phyloP scores from a whole-genome alignment of 1,284 basidiomycete species.

The Cryptococcus amylolentus region DNA sequence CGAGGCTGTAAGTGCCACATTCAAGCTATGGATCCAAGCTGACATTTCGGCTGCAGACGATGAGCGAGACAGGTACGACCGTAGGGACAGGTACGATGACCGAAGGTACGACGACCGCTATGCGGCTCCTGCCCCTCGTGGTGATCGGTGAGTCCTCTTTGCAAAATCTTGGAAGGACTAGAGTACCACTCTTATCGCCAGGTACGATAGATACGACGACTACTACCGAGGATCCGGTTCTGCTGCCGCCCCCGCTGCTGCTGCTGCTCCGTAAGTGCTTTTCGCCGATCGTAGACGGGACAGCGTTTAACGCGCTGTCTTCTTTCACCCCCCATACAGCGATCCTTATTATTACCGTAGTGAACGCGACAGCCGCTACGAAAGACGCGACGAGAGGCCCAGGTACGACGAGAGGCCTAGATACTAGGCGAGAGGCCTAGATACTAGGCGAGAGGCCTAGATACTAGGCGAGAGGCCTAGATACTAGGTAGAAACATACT shows the following conservation, averaged over 20 bases:
- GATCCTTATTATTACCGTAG: constrained; percentile 51
- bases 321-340: constrained; percentile 10
- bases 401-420: constrained; percentile 35
- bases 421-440: no score
- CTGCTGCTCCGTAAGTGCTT: constrained; percentile 28
- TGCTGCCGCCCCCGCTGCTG: no score
- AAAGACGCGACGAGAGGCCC: constrained; percentile 22
- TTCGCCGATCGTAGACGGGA: constrained; percentile 9
- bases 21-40: background rate
- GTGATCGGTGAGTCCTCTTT: constrained; percentile 4
- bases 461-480: constrained; percentile 36
- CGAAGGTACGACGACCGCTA: constrained; percentile 45
- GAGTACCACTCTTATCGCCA: constrained; percentile 3
- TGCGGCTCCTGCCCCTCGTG: constrained; percentile 8
- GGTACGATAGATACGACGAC: constrained; percentile 25
- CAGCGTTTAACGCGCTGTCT: constrained; percentile 10
- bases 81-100: constrained; percentile 51
- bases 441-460: constrained; percentile 26
- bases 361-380: constrained; percentile 20
- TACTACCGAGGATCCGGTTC: constrained; percentile 19
- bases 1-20: constrained; percentile 22
- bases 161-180: background rate
- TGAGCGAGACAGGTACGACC: constrained; percentile 54
- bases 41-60: constrained; percentile 26
- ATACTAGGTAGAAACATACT: constrained; percentile 11